phyloP scores from a whole-genome alignment of 202 grass and related monocot genomes.

The Elaeis oleifera region DNA sequence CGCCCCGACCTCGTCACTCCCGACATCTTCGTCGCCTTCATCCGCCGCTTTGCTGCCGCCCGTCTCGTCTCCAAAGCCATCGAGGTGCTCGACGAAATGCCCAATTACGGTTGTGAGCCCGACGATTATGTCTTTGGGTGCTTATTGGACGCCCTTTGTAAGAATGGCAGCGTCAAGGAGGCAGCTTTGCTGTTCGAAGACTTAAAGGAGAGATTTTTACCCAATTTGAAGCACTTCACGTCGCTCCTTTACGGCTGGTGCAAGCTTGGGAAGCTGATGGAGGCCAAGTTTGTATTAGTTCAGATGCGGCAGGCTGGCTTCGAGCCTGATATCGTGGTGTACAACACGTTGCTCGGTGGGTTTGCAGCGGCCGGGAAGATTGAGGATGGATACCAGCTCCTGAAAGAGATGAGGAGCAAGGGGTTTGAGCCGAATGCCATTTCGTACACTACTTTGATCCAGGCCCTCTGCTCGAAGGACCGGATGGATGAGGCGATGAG shows the following conservation, averaged over 20 bases:
- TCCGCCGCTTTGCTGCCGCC: conserved; percentile 59
- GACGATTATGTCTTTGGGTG: conserved; percentile 50
- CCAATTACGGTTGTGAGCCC: conserved; percentile 21
- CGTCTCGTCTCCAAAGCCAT: conserved; percentile 44
- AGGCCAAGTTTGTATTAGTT: conserved; percentile 79
- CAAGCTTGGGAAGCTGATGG: conserved; percentile 74
- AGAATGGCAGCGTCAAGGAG: conserved; percentile 51
- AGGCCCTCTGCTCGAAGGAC: conserved; percentile 65
- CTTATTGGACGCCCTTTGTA: conserved; percentile 75
- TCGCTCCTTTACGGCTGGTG: conserved; percentile 93
- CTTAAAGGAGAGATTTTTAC: conserved; percentile 38
- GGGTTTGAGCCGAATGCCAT: conserved; percentile 63
- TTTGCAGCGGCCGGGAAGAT: conserved; percentile 65
- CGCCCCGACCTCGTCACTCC: conserved; percentile 56
- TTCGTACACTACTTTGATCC: conserved; percentile 97
- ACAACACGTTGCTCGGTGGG: conserved; percentile 77
- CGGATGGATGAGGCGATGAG: conserved; percentile 76
- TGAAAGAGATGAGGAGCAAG: conserved; percentile 60
- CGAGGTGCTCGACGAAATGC: conserved; percentile 63
- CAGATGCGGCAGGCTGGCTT: conserved; percentile 63
- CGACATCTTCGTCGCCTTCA: conserved; percentile 51
- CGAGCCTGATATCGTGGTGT: conserved; percentile 71
- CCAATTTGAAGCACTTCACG: conserved; percentile 67
- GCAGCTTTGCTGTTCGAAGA: conserved; percentile 85
- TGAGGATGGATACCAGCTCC: conserved; percentile 71